Evolutionary conservation across 2,329 filamentous ascomycete genomes (phyloP).

Genomic region (Penicillium sp.): DNA sequence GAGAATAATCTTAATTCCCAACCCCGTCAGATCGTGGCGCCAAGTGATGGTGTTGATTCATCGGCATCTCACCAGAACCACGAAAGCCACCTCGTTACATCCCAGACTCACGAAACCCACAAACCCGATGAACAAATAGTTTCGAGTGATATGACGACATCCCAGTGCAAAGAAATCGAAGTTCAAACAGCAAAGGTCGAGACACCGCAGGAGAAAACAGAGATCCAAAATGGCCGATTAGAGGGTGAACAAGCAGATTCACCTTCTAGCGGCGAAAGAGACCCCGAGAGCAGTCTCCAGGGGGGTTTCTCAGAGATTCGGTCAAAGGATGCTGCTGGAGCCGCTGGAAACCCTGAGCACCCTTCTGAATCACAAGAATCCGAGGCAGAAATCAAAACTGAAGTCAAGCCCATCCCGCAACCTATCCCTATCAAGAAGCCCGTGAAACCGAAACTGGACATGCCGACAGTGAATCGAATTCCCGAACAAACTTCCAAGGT

Average conservation of each 20-base stretch:
- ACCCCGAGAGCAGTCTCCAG: not conserved
- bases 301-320: not conserved
- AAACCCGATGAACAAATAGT: not conserved
- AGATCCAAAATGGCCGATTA: not conserved
- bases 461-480: constrained; percentile 58
- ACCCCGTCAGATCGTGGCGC: not conserved
- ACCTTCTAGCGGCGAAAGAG: not conserved
- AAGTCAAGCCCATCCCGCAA: not conserved
- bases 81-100: not conserved
- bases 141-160: too few relatives aligned
- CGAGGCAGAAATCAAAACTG: not conserved
- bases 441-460: constrained; percentile 30
- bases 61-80: not conserved
- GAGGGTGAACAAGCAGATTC: not conserved
- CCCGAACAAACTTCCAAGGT: constrained; percentile 75
- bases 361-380: not conserved
- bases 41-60: not conserved
- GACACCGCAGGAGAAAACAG: not conserved
- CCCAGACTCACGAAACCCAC: not conserved
- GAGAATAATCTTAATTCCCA: not conserved
- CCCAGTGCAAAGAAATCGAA: not conserved
- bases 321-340: not conserved
- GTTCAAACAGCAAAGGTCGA: not conserved
- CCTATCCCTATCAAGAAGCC: not conserved
- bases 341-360: not conserved